Conservation (phyloP, 805 yeast genomes). For the Candida maesae region DNA sequence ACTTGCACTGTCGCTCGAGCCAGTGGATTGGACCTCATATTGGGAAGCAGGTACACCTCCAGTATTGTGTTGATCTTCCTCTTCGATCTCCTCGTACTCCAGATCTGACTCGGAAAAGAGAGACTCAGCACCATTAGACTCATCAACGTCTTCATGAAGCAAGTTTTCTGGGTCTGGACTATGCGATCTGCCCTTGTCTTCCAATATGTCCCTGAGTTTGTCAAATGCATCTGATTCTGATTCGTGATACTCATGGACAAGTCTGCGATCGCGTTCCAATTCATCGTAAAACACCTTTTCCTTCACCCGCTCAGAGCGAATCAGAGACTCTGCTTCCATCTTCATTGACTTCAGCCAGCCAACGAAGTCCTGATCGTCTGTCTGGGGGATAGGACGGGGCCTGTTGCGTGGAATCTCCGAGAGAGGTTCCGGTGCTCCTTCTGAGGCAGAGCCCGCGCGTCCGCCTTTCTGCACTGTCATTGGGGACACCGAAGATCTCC, state of each 20-base stretch:
- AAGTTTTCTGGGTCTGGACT: not conserved
- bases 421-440: too few relatives aligned
- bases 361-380: slow-evolving; percentile 20
- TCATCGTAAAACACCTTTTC: slow-evolving; percentile 35
- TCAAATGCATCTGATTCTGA: slow-evolving; percentile 23
- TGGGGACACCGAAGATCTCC: slow-evolving; percentile 1
- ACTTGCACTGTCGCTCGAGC: too few relatives aligned
- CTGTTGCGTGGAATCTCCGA: too few relatives aligned
- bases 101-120: not conserved
- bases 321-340: slow-evolving; percentile 29
- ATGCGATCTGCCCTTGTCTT: slow-evolving; percentile 2
- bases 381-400: not conserved
- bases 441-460: too few relatives aligned
- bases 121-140: slow-evolving; percentile 21
- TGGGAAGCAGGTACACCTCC: too few relatives aligned
- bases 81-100: not conserved
- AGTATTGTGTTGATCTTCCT: too few relatives aligned
- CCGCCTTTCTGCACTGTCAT: too few relatives aligned
- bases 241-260: slow-evolving; percentile 22
- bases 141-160: slow-evolving; percentile 27
- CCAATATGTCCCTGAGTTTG: slow-evolving; percentile 18
- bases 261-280: slow-evolving; percentile 30
- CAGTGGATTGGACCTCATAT: too few relatives aligned
- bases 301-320: slow-evolving; percentile 31
- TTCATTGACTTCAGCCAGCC: slow-evolving; percentile 35